Evolutionary conservation across 371 early-diverging fungal species (phyloP).

Genomic region (Parasitella parasitica): DNA sequence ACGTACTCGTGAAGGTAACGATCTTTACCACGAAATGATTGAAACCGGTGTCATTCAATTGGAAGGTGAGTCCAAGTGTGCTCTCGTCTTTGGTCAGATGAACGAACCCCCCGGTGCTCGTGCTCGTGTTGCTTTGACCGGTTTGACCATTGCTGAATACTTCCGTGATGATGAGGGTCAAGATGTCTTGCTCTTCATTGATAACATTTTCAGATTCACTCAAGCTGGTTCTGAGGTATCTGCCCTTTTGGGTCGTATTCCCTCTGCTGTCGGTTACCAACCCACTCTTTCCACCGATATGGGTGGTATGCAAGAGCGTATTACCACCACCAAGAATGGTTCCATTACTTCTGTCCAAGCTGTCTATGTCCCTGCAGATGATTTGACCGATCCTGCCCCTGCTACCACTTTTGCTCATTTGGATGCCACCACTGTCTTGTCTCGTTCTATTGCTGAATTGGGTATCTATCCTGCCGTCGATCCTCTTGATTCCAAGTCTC

Average conservation of each 20-base stretch:
- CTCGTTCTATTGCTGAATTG: slow-evolving; percentile 95
- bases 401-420: slow-evolving; percentile 98
- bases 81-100: slow-evolving; percentile 98
- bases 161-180: slow-evolving; percentile 99
- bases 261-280: slow-evolving; percentile 99
- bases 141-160: slow-evolving; percentile 98
- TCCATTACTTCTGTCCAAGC: slow-evolving; percentile 98
- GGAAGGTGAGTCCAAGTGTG: slow-evolving; percentile 93
- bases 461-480: slow-evolving; percentile 98
- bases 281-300: slow-evolving; percentile 95
- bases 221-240: slow-evolving; percentile 95
- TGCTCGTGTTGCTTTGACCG: slow-evolving; percentile 98
- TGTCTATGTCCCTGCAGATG: slow-evolving; percentile 98
- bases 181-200: slow-evolving; percentile 98
- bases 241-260: slow-evolving; percentile 97
- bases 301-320: slow-evolving; percentile 99
- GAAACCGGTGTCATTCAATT: slow-evolving; percentile 93
- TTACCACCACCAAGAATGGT: slow-evolving; percentile 99
- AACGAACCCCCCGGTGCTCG: slow-evolving; percentile 99
- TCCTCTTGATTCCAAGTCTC: slow-evolving; percentile 95
- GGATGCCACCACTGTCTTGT: slow-evolving; percentile 99
- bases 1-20: slow-evolving; percentile 98
- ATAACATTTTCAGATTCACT: slow-evolving; percentile 98
- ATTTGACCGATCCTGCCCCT: slow-evolving; percentile 99
- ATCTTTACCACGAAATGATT: slow-evolving; percentile 98